These are phyloP conservation scores for Chlamydomonas schloesseri DNA, from an alignment of 139 green algal genomes.

Conservation along the genomic window DNA sequence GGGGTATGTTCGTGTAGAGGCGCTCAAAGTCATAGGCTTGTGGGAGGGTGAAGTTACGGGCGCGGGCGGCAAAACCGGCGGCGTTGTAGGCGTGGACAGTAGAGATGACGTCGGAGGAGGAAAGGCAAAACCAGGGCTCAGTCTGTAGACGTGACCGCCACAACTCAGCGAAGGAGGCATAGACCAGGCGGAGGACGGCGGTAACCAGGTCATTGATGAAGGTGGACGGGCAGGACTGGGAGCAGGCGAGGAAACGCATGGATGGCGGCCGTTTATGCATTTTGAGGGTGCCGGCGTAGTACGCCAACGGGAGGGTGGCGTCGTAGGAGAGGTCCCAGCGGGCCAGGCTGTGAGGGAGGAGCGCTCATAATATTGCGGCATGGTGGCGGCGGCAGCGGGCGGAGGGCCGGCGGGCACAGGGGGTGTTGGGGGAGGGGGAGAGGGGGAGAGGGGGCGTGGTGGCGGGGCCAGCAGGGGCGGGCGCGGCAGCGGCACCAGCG, in stretches of 20 bases:
- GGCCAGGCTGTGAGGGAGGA: too few species aligned
- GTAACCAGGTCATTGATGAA: neutral
- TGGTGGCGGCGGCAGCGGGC: too few species aligned
- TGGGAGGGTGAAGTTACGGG: neutral
- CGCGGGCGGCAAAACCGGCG: neutral
- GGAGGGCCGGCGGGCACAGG: too few species aligned
- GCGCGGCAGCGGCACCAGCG: too few species aligned
- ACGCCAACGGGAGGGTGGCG: neutral
- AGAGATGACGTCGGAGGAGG: neutral
- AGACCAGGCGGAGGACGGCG: neutral
- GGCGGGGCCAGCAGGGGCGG: too few species aligned
- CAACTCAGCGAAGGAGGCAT: neutral
- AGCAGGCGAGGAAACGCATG: neutral
- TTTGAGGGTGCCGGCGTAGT: constrained; percentile 9
- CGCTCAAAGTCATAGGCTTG: neutral
- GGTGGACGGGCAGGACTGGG: neutral
- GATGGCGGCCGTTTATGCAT: neutral
- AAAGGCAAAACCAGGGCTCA: neutral
- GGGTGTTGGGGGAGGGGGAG: too few species aligned
- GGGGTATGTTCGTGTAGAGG: neutral
- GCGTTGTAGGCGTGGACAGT: neutral
- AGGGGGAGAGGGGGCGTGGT: too few species aligned
- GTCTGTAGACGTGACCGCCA: neutral
- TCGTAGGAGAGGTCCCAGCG: too few species aligned
- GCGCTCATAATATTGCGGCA: too few species aligned